phyloP scores from a whole-genome alignment of 768 basidiomycete genomes.

The Rubroboletus pulcherrimus region DNA sequence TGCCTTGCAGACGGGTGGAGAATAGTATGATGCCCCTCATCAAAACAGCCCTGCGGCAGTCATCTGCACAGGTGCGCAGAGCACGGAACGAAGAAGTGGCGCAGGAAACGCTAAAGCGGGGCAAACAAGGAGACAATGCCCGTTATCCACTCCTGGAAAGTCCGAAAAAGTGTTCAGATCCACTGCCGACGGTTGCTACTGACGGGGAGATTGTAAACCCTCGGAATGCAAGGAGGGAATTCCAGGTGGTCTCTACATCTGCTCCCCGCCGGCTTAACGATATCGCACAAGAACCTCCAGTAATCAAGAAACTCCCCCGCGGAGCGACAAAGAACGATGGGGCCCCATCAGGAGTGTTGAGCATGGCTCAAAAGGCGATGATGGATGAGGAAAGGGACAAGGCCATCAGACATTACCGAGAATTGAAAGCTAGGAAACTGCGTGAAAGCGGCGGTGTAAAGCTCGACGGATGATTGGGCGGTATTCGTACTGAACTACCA shows the following conservation, averaged over 20 bases:
- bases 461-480: constrained; percentile 7
- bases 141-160: constrained; percentile 6
- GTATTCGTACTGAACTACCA: constrained; percentile 5
- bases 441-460: constrained; percentile 12
- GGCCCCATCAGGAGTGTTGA: constrained; percentile 47
- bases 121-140: constrained; percentile 6
- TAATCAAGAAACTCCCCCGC: constrained; percentile 53
- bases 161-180: constrained; percentile 14
- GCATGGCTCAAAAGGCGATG: constrained; percentile 73
- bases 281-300: constrained; percentile 65
- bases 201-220: constrained; percentile 20
- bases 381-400: constrained; percentile 74
- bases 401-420: constrained; percentile 62
- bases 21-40: constrained; percentile 64
- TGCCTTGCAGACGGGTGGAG: constrained; percentile 60
- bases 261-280: constrained; percentile 68
- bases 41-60: constrained; percentile 55
- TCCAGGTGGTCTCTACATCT: constrained; percentile 46
- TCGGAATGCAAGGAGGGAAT: constrained; percentile 39
- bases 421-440: constrained; percentile 54
- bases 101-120: constrained; percentile 19
- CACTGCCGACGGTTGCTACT: constrained; percentile 8
- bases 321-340: constrained; percentile 32
- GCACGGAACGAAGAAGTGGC: constrained; percentile 32
- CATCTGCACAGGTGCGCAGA: constrained; percentile 49